These are phyloP conservation scores for Suillus occidentalis DNA, from an alignment of 768 basidiomycete species.

Conservation along the genomic window DNA sequence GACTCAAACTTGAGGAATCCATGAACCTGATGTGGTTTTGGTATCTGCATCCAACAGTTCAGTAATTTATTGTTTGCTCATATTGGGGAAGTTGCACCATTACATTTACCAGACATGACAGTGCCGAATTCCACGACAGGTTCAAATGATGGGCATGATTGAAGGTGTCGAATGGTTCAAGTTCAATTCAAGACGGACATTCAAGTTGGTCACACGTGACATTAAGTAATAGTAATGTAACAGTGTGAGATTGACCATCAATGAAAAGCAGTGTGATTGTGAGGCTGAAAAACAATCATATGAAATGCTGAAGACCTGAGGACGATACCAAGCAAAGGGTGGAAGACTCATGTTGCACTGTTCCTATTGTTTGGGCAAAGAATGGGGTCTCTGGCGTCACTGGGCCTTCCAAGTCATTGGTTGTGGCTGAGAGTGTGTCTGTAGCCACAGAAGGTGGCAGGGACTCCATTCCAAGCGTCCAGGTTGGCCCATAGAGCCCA, in stretches of 20 bases:
- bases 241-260: too few relatives aligned
- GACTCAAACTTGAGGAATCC: too few relatives aligned
- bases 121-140: too few relatives aligned
- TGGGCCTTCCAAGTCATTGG: slow-evolving; percentile 6
- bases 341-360: neutral
- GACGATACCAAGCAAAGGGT: slow-evolving; percentile 6
- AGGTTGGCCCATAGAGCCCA: slow-evolving; percentile 7
- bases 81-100: too few relatives aligned
- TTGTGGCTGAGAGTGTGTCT: neutral
- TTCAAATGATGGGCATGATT: slow-evolving; percentile 48
- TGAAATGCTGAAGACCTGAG: neutral
- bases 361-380: neutral
- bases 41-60: too few relatives aligned
- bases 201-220: too few relatives aligned
- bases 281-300: neutral
- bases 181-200: slow-evolving; percentile 24
- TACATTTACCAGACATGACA: too few relatives aligned
- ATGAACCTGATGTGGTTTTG: too few relatives aligned
- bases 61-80: too few relatives aligned
- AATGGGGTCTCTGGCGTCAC: slow-evolving; percentile 5
- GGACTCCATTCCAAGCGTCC: slow-evolving; percentile 3
- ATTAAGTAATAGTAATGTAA: too few relatives aligned
- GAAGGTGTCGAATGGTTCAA: too few relatives aligned
- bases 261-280: neutral
- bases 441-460: neutral